Evolutionary conservation across 176 grass and related monocot species (phyloP).

Genomic region (Puccinellia tenuiflora): DNA sequence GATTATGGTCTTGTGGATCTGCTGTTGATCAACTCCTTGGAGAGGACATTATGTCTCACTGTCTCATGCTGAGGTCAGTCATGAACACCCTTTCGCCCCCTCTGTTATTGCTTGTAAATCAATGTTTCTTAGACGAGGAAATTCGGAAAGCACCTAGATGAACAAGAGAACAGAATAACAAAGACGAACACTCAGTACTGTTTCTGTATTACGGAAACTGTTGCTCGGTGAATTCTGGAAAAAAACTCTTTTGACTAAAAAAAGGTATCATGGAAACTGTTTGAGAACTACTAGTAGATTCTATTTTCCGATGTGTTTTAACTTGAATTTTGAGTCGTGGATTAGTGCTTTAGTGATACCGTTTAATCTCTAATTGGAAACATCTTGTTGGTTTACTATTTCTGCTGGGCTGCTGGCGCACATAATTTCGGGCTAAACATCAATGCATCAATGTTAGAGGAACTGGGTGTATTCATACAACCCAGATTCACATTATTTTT

Average conservation of each 20-base stretch:
- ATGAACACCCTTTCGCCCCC: neutral
- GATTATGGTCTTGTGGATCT: slow-evolving; percentile 4
- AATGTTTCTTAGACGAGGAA: neutral
- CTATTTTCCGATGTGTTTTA: neutral
- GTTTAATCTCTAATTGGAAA: neutral
- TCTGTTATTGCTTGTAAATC: neutral
- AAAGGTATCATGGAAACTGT: neutral
- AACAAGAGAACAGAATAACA: neutral
- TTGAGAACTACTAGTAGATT: neutral
- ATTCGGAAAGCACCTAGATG: neutral
- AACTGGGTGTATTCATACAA: neutral
- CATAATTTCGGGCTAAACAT: neutral
- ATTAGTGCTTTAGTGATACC: neutral
- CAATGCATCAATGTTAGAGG: neutral
- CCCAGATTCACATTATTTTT: neutral
- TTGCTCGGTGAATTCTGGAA: neutral
- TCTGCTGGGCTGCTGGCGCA: neutral
- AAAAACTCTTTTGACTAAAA: neutral
- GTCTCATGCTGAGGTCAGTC: neutral
- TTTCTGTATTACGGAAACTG: neutral
- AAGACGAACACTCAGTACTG: neutral
- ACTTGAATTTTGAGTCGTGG: neutral
- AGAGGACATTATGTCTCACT: neutral
- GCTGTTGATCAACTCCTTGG: neutral
- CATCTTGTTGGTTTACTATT: neutral